These are phyloP conservation scores for Podospora pseudoanserina DNA, from an alignment of 495 filamentous ascomycete genomes.

Conservation along the genomic window DNA sequence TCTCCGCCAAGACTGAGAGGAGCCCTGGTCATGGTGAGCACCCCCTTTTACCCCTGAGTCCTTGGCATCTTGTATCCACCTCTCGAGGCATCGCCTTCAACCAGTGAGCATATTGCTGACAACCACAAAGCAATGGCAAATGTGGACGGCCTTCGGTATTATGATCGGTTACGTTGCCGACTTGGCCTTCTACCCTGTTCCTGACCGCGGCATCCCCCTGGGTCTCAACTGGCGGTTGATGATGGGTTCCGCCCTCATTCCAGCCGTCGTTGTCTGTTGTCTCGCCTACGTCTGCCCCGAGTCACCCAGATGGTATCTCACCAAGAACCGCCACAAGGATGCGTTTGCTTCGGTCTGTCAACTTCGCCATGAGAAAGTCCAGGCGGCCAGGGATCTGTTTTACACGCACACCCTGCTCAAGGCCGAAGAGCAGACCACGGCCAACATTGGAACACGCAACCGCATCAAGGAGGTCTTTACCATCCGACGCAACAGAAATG, in stretches of 20 bases:
- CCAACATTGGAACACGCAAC: constrained; percentile 54
- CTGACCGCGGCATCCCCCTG: constrained; percentile 44
- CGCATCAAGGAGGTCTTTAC: constrained; percentile 67
- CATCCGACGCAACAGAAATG: constrained; percentile 72
- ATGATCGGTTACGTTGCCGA: constrained; percentile 72
- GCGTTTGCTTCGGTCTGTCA: constrained; percentile 64
- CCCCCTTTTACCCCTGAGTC: neutral
- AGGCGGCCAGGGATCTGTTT: constrained; percentile 78
- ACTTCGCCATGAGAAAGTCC: constrained; percentile 66
- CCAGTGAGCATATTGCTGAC: constrained; percentile 38
- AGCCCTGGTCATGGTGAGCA: constrained; percentile 47
- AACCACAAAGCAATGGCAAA: constrained; percentile 62
- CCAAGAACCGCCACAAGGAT: constrained; percentile 58
- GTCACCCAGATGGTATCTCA: constrained; percentile 71
- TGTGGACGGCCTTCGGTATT: constrained; percentile 84
- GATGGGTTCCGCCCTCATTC: constrained; percentile 76
- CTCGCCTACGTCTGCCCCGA: constrained; percentile 74
- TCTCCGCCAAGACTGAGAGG: constrained; percentile 70
- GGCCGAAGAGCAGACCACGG: constrained; percentile 60
- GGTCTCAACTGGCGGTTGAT: constrained; percentile 64
- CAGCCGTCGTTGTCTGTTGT: constrained; percentile 63
- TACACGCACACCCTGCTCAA: constrained; percentile 74
- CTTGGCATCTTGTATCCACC: neutral
- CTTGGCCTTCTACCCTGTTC: constrained; percentile 61
- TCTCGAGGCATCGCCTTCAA: constrained; percentile 38